Evolutionary conservation across 2,329 filamentous ascomycete genomes (phyloP), one percentile per base, ranked within the genome.

Genomic region (Exserohilum rostratum): DNA sequence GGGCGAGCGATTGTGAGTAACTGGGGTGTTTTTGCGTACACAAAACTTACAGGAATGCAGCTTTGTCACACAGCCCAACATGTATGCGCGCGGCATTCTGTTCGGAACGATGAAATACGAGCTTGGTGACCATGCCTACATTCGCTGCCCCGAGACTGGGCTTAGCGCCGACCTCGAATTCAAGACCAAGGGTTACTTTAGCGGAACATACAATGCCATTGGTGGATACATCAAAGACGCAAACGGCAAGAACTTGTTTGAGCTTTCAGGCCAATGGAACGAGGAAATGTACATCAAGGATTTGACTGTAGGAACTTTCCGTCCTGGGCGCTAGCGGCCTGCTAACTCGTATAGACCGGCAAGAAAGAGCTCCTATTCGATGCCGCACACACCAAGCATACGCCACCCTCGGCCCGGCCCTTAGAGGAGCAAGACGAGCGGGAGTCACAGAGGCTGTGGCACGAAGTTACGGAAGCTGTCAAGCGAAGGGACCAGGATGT

Each of bases 21-120:
- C 33, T 6, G 12, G 3, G 2, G 43, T 31, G 12, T 27, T 20
- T 17, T 3, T 13, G 11, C n/a, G 25, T 3, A n/a, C 31, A 12
- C 6, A 31, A 18, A 34, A 62, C 60, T 66, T 47, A 67, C 57
- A 25, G 13, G 13, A 22, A 27, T 17, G n/a, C 27, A 96, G 91
- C 77, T 90, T 96, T 69, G 78, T 98, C 47, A 98, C 95, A 4
- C 95, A 99, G 71, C 95, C 95, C 15, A 99, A 99, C 79, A 99
- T 99, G 92, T 99, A 99, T 75, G 95, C 93, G 18, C 86, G 95
- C 58, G 93, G 95, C 31, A 98, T 99, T 56, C 82, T 99, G 7
- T 97, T 99, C 69, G 95, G 95, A 43, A 98, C 97, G 76, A 98
- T 99, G 95, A 98, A 97, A 77, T 99, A 98, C 76, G 95, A 99